phyloP scores from a whole-genome alignment of 2,329 filamentous ascomycete species.

The Fusarium sp. region DNA sequence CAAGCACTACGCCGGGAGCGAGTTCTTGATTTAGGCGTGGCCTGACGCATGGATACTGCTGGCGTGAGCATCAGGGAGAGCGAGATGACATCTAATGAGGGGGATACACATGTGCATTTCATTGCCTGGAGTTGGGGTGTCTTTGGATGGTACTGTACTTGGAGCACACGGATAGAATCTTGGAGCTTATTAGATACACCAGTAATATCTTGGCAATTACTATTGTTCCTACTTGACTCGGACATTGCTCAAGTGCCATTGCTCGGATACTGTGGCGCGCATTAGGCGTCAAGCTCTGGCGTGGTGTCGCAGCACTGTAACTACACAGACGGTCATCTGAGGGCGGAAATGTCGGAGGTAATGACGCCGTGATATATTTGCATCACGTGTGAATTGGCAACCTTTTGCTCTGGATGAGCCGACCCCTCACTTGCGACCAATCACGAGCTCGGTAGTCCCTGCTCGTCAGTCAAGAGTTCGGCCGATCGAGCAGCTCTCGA shows the following conservation, averaged over 20 bases:
- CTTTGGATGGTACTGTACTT: neutral
- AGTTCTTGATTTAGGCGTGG: constrained; percentile 65
- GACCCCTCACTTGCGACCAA: constrained; percentile 50
- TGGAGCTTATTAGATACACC: constrained; percentile 1
- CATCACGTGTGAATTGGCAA: constrained; percentile 43
- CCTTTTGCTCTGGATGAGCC: constrained; percentile 29
- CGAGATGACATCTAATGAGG: neutral
- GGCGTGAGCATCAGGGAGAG: neutral
- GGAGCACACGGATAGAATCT: constrained; percentile 10
- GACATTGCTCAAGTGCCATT: neutral
- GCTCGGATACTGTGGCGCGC: neutral
- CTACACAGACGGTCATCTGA: neutral
- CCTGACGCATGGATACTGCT: neutral
- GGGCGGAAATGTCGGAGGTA: constrained; percentile 9
- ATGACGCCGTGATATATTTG: constrained; percentile 29
- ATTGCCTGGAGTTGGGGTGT: constrained; percentile 26
- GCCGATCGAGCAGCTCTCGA: constrained; percentile 37
- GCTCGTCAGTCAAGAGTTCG: constrained; percentile 28
- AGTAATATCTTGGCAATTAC: neutral
- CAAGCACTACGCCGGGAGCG: constrained; percentile 81
- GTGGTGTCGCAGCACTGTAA: constrained; percentile 18
- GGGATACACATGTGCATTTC: constrained; percentile 7
- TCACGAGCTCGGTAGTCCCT: constrained; percentile 38
- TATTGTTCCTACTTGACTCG: neutral
- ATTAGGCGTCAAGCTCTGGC: constrained; percentile 18